Evolutionary conservation across 2,329 filamentous ascomycete genomes (phyloP), one percentile per base, ranked within the genome.

Genomic region (Thelonectria rubi): DNA sequence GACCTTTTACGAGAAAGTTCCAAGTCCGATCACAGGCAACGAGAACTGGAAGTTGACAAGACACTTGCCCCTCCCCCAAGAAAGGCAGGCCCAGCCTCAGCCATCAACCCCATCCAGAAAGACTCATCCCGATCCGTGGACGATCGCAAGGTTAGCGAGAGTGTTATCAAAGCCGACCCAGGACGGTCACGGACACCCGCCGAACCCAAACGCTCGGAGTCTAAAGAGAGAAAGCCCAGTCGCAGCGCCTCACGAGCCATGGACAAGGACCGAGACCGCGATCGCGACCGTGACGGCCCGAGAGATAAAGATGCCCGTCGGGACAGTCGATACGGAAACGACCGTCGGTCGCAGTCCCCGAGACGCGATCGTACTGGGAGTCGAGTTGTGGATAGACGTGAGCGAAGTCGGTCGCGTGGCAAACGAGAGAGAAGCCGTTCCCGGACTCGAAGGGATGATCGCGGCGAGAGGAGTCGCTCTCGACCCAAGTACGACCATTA

Each of bases 1-100:
- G 83, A 88, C 62, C 78, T 88, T 14, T 73, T 88, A 12, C 80
- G 86, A n/a, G 86, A 88, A 68, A 87, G 85, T 73, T 85, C 81
- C 55, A 81, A 81, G 45, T 77, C 79, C 24, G 73, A 78, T 3
- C 75, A 78, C 3, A 82, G 83, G 61, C 80, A 82, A 56, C 82
- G 81, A 8, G 86, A 87, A 67, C 70, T 86, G 47, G 86, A 88
- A 65, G 77, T 87, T 40, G 86, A 88, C 61, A 79, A 83, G 51
- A 80, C 82, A 14, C 75, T 88, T 24, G 82, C 80, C 2, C 86
- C 86, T 3, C 86, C 86, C 1, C 86, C 84, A 2, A 77, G 80
- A 73, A 79, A 83, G 77, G 49, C 82, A 72, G 77, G 74, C 3
- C 85, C 85, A 1, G 82, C 82, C 5, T 88, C 86, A 18, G 86